phyloP scores from a whole-genome alignment of 768 basidiomycete genomes.

The Mycena sanguinolenta region DNA sequence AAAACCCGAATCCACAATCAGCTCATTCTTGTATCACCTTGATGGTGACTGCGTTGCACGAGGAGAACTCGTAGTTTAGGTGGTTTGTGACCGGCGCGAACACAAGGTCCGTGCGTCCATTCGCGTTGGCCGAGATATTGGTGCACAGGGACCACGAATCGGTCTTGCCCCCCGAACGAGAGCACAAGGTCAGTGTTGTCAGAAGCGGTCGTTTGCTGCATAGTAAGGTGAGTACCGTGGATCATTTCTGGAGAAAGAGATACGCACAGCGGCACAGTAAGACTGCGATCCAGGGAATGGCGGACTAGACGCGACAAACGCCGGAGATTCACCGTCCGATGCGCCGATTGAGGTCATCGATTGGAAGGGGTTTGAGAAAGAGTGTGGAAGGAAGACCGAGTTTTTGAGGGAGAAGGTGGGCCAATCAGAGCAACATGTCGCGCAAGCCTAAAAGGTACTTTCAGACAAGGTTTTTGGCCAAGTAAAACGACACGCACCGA shows the following conservation, averaged over 20 bases:
- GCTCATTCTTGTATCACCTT: conserved; percentile 47
- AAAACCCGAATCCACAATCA: neutral
- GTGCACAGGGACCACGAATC: conserved; percentile 59
- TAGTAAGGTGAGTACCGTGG: neutral
- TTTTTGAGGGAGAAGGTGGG: conserved; percentile 53
- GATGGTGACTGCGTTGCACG: conserved; percentile 55
- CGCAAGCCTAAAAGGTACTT: conserved; percentile 48
- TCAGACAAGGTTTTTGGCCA: neutral
- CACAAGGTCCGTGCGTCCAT: conserved; percentile 57
- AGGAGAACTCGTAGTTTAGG: conserved; percentile 53
- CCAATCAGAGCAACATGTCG: conserved; percentile 60
- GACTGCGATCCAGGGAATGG: conserved; percentile 57
- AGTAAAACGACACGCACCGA: conserved; percentile 47
- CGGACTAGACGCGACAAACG: conserved; percentile 59
- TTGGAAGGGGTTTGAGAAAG: conserved; percentile 52
- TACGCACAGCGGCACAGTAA: conserved; percentile 55
- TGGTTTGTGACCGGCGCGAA: conserved; percentile 59
- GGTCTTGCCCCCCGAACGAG: conserved; percentile 54
- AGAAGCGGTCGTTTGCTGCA: conserved; percentile 31
- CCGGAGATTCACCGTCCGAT: conserved; percentile 56
- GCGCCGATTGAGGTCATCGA: conserved; percentile 55
- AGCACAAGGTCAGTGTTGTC: conserved; percentile 48
- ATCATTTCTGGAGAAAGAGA: conserved; percentile 21
- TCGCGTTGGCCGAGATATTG: conserved; percentile 51
- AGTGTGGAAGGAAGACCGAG: conserved; percentile 56